Conservation (phyloP, 257 asterid species). For the Nicotiana attenuata region DNA sequence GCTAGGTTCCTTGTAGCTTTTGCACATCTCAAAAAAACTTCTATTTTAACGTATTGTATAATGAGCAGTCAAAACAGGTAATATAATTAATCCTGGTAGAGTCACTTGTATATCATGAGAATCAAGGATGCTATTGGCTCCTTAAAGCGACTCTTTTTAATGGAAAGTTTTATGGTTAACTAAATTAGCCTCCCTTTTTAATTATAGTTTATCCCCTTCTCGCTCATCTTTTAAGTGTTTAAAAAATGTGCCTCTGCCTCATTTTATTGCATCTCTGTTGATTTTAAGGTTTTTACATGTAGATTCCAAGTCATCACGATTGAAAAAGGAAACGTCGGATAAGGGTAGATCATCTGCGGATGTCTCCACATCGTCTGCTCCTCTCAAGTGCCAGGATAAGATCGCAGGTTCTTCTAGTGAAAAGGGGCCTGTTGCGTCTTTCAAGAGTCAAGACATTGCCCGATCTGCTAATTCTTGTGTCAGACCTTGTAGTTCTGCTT, state of each 20-base stretch:
- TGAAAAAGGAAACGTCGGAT: conserved; percentile 41
- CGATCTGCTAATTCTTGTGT: conserved; percentile 33
- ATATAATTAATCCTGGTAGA: neutral
- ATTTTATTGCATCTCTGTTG: conserved; percentile 1
- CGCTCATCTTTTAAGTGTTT: neutral
- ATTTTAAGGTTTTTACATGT: conserved; percentile 14
- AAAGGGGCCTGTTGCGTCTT: conserved; percentile 35
- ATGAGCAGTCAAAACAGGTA: neutral
- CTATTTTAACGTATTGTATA: neutral
- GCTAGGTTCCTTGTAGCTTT: neutral
- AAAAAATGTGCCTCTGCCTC: neutral
- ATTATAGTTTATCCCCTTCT: neutral
- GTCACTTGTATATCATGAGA: neutral
- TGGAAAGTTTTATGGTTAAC: neutral
- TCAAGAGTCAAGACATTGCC: conserved; percentile 40
- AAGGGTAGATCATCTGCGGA: conserved; percentile 49
- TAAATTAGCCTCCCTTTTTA: neutral
- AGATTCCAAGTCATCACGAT: conserved; percentile 35
- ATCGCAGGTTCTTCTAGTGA: conserved; percentile 31
- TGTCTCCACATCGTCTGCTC: conserved; percentile 54
- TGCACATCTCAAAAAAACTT: neutral
- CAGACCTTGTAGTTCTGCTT: conserved; percentile 56
- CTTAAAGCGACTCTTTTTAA: neutral
- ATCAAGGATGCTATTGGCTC: neutral
- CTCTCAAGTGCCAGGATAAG: conserved; percentile 57